Percentiles rank a stretch among this genome's conserved stretches.
Evolutionary conservation across 148 eudicot species (phyloP).

Genomic region (Vaccinium macrocarpon): DNA sequence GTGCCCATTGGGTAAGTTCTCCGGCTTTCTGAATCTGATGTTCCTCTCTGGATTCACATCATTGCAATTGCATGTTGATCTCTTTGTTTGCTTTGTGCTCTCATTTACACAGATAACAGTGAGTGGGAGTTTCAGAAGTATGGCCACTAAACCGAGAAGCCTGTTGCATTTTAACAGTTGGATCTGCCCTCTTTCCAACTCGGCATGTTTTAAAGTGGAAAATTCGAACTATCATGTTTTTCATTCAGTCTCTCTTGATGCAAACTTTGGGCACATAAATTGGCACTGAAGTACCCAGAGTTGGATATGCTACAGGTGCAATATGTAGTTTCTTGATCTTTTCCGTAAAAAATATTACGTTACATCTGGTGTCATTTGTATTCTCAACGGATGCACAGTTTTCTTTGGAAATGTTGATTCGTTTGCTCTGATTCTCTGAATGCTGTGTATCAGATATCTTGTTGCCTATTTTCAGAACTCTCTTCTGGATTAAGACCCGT

Average conservation of each 20-base stretch:
- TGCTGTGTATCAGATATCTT: not conserved
- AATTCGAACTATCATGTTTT: not conserved
- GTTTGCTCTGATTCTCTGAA: not conserved
- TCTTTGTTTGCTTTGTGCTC: not conserved
- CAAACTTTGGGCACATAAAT: not conserved
- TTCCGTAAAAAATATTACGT: not conserved
- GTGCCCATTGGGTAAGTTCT: constrained; percentile 65
- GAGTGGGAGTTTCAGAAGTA: constrained; percentile 98
- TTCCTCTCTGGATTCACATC: not conserved
- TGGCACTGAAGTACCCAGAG: not conserved
- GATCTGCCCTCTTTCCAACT: not conserved
- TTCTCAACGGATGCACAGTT: not conserved
- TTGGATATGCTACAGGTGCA: not conserved
- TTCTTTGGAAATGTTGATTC: not conserved
- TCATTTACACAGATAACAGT: constrained; percentile 59
- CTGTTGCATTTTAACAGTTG: not conserved
- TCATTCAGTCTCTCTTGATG: not conserved
- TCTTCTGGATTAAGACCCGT: not conserved
- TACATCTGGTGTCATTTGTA: not conserved
- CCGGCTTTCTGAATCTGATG: not conserved
- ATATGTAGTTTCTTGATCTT: not conserved
- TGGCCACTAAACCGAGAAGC: constrained; percentile 49
- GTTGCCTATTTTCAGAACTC: not conserved
- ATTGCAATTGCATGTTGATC: not conserved
- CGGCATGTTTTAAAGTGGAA: not conserved